Base-by-base conservation (phyloP, 768 basidiomycete genomes). In the Boletus tomentosulus region DNA sequence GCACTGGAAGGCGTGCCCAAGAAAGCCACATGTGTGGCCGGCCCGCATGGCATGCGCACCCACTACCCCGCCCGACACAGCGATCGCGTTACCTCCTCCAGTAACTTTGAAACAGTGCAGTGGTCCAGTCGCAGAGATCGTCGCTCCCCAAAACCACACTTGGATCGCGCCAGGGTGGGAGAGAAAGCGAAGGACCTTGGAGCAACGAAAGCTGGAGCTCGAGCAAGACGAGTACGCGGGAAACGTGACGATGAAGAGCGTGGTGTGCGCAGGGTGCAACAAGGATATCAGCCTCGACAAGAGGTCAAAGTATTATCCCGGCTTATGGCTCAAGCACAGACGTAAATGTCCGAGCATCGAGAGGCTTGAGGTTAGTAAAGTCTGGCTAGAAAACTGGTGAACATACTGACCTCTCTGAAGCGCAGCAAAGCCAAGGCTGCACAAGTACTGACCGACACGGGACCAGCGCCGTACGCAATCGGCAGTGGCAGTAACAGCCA, bases 231-330 rank as follows among this genome's bases (percentile, higher is more conserved):
- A 65, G 39, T 68, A 65, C 41, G 44, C 66, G 16, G 48, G 46
- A 19, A 53, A 58, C 45, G 46, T 71, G 16, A 62, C 56, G 41
- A 50, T 47, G 16, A 70, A 61, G 27, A 70, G 62, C 35, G 71
- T 72, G 4, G 48, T 56, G 3, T 72, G 71, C 41, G 43, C 34
- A 10, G 72, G 63, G 30, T 72, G 72, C 31, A 11, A 47, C 31
- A 71, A 46, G 53, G 57, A 53, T 16, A 73, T 72, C 38, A 70
- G 69, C 42, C 65, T 72, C 13, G 72, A 72, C 44, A 70, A 68
- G 50, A 51, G 71, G 41, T 70, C 65, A 3, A 48, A 55, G 25
- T 73, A 73, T 57, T 73, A 72, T 39, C 69, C 71, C 15, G 71
- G 71, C 7, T 38, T 72, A 8, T 72, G 71, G 71, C 35, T 46